Evolutionary conservation across 208 protist genomes (phyloP).

Genomic region (Leishmania tarentolae): DNA sequence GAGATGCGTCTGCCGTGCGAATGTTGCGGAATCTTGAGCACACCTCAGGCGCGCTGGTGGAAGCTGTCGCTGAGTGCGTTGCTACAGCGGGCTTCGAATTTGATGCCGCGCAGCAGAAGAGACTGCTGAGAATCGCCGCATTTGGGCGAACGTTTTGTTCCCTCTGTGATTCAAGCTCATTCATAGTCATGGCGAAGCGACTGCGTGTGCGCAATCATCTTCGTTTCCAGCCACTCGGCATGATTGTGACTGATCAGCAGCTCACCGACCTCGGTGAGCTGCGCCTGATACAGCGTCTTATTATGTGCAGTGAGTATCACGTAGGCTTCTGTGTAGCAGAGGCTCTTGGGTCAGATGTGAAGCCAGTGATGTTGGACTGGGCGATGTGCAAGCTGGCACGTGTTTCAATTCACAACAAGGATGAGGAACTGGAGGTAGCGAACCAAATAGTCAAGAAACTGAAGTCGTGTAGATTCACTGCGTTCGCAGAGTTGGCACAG

Average conservation of each 20-base stretch:
- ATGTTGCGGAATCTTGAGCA: conserved; percentile 73
- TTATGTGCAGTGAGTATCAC: conserved; percentile 81
- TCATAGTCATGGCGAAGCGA: conserved; percentile 76
- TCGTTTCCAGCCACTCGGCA: conserved; percentile 58
- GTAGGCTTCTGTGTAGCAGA: conserved; percentile 84
- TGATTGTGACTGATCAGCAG: conserved; percentile 91
- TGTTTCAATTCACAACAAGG: conserved; percentile 7
- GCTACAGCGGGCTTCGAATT: conserved; percentile 87
- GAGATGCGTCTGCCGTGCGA: conserved; percentile 62
- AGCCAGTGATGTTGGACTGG: conserved; percentile 93
- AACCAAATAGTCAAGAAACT: conserved; percentile 58
- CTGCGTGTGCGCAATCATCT: conserved; percentile 93
- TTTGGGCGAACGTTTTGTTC: conserved; percentile 95
- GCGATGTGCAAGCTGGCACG: conserved; percentile 87
- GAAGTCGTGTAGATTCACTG: conserved; percentile 36
- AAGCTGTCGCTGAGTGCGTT: conserved; percentile 91
- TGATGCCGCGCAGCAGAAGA: conserved; percentile 69
- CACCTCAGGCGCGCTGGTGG: conserved; percentile 43
- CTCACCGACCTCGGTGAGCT: conserved; percentile 60
- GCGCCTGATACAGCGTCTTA: conserved; percentile 77
- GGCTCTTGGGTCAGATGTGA: conserved; percentile 58
- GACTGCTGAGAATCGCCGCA: conserved; percentile 88
- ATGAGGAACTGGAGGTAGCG: conserved; percentile 39
- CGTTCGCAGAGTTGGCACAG: conserved; percentile 66
- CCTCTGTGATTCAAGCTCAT: conserved; percentile 72